Evolutionary conservation across 73 alveolate genomes (phyloP), one percentile per base, ranked within the genome.

Genomic region (Stentor coeruleus): DNA sequence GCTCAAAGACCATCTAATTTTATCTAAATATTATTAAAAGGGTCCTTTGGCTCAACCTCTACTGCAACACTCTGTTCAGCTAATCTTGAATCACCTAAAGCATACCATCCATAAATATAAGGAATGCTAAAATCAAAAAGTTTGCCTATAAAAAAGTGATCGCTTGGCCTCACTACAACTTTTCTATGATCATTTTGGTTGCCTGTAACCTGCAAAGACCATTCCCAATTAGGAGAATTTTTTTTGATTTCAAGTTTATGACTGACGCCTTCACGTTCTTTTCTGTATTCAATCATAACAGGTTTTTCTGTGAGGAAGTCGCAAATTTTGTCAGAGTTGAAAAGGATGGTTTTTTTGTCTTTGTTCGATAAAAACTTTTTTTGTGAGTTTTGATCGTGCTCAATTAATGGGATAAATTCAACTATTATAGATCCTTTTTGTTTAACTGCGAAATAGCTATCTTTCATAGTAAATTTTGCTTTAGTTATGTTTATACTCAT

Each of bases 51-150:
- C n/a, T 20, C 79, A 1, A 14, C 79, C 15, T 66, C 79, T 28
- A 40, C 36, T 26, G 39, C 79, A 14, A 66, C 11, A 31, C 39
- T 66, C 11, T 66, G n/a, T 66, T 66, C 79, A 20, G 79, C 79
- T 28, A 66, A 15, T 66, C 79, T 66, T 33, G 79, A 31, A 66
- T 66, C 79, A 20, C 79, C 79, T 26, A 66, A 26, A 20, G 79
- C 40, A 2, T 66, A 66, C 79, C 79, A 66, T 66, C 79, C 79
- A 37, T 20, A 11, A 66, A 66, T 20, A 66, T 66, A 66, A 66
- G 79, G 79, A 66, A 66, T 66, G n/a, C 49, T 28, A 33, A 28
- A 66, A 37, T 66, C 11, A 66, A 66, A 28, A 66, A 49, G 20
- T 49, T 49, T 20, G 6, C 6, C 28, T 20, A 20, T 20, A 49